phyloP scores from a whole-genome alignment of 352 stramenopile species.

The Phytophthora fragariaefolia region DNA sequence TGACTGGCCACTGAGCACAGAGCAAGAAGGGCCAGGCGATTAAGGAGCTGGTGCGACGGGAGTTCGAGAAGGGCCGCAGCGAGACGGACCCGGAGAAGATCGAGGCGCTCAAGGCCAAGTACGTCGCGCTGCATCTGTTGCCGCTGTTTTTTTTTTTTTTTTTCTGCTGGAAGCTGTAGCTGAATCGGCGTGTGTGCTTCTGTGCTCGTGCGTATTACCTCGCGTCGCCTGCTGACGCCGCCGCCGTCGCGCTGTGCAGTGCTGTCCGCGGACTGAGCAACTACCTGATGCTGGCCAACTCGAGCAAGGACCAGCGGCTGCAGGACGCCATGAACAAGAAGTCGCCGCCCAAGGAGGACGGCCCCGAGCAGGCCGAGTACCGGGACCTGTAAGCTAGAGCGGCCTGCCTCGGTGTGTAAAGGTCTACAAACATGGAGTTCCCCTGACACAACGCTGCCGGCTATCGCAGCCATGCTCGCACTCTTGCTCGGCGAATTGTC shows the following conservation, averaged over 20 bases:
- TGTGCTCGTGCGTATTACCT: background rate
- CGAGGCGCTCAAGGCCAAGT: conserved; percentile 87
- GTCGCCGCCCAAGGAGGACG: conserved; percentile 39
- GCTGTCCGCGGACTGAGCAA: conserved; percentile 86
- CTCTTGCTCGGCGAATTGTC: no score
- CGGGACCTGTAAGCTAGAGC: conserved; percentile 65
- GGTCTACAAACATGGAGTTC: conserved; percentile 3
- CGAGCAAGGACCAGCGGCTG: conserved; percentile 89
- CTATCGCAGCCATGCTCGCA: no score
- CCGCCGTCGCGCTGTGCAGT: conserved; percentile 34
- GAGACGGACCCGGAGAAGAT: conserved; percentile 88
- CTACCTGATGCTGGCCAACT: conserved; percentile 89
- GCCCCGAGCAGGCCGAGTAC: conserved; percentile 77
- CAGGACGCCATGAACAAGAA: conserved; percentile 82
- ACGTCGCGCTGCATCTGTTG: conserved; percentile 25
- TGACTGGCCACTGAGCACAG: conserved; percentile 34
- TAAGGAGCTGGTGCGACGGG: conserved; percentile 66
- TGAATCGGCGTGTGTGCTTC: background rate
- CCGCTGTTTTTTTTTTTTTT: background rate
- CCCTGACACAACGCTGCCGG: background rate
- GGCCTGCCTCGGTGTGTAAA: conserved; percentile 2
- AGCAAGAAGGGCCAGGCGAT: conserved; percentile 88
- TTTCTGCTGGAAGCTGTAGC: background rate
- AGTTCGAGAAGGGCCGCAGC: conserved; percentile 81
- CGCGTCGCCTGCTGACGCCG: background rate